A percentile compares a stretch with the other conserved stretches of the same genome.
phyloP scores from a whole-genome alignment of 1,284 basidiomycete species.

The Pseudozyma tsukubaensis region DNA sequence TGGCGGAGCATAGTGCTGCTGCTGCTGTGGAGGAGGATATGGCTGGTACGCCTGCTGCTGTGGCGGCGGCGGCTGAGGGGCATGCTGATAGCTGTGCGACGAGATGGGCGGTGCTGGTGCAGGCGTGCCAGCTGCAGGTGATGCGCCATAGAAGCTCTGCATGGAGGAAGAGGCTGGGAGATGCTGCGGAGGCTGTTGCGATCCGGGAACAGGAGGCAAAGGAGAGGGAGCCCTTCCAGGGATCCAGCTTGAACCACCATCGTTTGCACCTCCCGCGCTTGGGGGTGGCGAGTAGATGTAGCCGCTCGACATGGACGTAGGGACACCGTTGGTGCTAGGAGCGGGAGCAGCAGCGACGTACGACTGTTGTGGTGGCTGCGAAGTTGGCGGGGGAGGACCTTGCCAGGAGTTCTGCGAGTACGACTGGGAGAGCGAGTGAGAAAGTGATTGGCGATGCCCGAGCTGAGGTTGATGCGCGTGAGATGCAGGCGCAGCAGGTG shows the following conservation, averaged over 20 bases:
- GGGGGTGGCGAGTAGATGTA: conserved; percentile 32
- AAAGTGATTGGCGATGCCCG: conserved; percentile 4
- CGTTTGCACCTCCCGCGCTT: background rate
- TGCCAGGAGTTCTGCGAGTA: conserved; percentile 31
- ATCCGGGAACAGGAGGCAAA: conserved; percentile 26
- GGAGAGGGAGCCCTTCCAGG: conserved; percentile 30
- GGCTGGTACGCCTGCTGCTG: conserved; percentile 8
- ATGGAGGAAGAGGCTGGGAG: conserved; percentile 1
- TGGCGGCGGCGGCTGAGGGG: conserved; percentile 4
- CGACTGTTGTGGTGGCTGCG: conserved; percentile 14
- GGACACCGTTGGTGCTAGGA: conserved; percentile 8
- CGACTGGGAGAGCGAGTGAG: conserved; percentile 19
- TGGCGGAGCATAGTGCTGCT: conserved; percentile 7
- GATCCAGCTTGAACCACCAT: conserved; percentile 7
- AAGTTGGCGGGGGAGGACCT: conserved; percentile 15
- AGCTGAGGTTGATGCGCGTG: conserved; percentile 14
- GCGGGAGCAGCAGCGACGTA: conserved; percentile 11
- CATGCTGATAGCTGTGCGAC: conserved; percentile 3
- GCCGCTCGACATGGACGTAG: conserved; percentile 27
- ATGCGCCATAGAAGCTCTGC: conserved; percentile 18
- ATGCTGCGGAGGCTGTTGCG: conserved; percentile 4
- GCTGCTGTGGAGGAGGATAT: conserved; percentile 7
- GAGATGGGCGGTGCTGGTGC: conserved; percentile 3
- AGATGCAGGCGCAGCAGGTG: conserved; percentile 21
- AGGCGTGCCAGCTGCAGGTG: conserved; percentile 2